Evolutionary conservation across 1,284 basidiomycete genomes (phyloP), one percentile per base, ranked within the genome.

Genomic region (Thecaphora thlaspeos): DNA sequence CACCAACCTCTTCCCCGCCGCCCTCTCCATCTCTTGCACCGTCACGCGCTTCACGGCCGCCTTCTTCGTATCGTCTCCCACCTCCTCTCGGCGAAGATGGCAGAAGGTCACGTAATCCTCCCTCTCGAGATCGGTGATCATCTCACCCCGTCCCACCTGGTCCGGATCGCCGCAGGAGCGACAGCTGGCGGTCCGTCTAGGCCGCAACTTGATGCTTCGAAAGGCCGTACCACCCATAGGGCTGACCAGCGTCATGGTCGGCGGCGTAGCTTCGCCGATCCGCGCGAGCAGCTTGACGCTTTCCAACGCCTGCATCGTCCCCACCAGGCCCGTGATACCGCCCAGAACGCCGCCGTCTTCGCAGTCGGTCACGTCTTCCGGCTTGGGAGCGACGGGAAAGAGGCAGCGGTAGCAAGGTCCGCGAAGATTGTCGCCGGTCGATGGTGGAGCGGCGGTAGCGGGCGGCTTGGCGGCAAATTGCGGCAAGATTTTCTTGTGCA

Each of bases 361-460:
- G 70, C 95, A 98, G 14, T 86, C 86, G 5, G 61, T 61, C 24
- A 76, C 72, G 21, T 77, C 69, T 28, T 73, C 66, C 10, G 74
- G 74, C 15, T 47, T 43, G 2, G 75, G 75, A 11, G 75, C 66
- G 22, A 54, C 37, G 0, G 94, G 93, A 79, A 94, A 97, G 24
- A 98, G 80, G 75, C 95, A 98, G 4, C 95, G 84, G 79, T 96
- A 96, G 79, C 95, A 99, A 0, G 93, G 92, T 1, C 92, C 88
- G 15, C 83, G 79, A 5, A 43, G 51, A 12, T 48, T 56, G 2
- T 53, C 46, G 26, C 26, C 7, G 26, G 26, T 28, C 26, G 26
- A 28, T 11, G 26, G 11, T 5, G 26, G 26, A 28, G 26, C 5
- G 26, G 26, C 26, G 23, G 21, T 10, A 26, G 21, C 10, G 41